These are phyloP conservation scores for Trichoderma asperelloides DNA, from an alignment of 495 filamentous ascomycete species.

Conservation along the genomic window DNA sequence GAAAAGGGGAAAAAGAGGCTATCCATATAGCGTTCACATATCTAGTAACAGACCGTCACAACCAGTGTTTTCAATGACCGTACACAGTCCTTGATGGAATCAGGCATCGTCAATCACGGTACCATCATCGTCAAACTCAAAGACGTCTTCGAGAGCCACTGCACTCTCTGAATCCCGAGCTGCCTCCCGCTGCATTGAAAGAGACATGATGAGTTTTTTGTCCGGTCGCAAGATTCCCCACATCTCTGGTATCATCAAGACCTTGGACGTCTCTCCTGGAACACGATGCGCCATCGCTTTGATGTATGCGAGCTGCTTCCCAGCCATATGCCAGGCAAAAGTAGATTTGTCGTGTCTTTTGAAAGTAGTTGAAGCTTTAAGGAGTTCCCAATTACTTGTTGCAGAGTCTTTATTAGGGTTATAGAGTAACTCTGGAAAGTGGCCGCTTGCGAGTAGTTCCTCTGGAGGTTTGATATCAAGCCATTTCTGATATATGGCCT, in stretches of 20 bases:
- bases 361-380: slow-evolving; percentile 58
- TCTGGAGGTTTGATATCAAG: slow-evolving; percentile 30
- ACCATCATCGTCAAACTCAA: slow-evolving; percentile 8
- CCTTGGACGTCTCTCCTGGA: slow-evolving; percentile 17
- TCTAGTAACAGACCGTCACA: too few relatives aligned
- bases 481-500: slow-evolving; percentile 34
- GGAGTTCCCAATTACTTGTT: slow-evolving; percentile 41
- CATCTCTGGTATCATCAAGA: slow-evolving; percentile 33
- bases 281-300: slow-evolving; percentile 38
- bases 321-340: slow-evolving; percentile 58
- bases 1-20: too few relatives aligned
- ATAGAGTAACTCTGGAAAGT: slow-evolving; percentile 22
- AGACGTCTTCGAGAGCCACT: not conserved
- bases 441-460: slow-evolving; percentile 14
- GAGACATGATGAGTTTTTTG: slow-evolving; percentile 13
- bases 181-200: not conserved
- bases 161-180: slow-evolving; percentile 1
- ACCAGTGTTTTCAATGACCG: too few relatives aligned
- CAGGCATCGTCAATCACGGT: slow-evolving; percentile 1
- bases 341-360: slow-evolving; percentile 25
- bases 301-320: slow-evolving; percentile 51
- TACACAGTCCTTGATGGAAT: not conserved
- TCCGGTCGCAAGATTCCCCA: slow-evolving; percentile 36
- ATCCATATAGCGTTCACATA: too few relatives aligned
- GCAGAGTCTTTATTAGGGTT: slow-evolving; percentile 35